phyloP scores from a whole-genome alignment of 2,329 filamentous ascomycete species.

The Colletotrichum sp. region DNA sequence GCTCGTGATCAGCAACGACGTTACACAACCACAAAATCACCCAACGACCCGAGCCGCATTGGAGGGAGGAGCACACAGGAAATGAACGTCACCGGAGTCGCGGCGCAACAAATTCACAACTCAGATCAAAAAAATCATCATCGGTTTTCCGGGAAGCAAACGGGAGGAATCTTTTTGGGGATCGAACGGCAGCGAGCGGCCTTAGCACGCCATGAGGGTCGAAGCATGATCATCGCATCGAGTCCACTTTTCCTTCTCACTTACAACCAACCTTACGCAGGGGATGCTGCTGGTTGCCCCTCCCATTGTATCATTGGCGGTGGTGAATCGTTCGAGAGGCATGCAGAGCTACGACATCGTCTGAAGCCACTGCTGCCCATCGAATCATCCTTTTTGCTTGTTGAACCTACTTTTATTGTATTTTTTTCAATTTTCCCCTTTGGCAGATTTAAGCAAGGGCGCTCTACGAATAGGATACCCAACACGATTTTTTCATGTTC shows the following conservation, averaged over 20 bases:
- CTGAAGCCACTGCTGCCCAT: background rate
- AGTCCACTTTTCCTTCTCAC: background rate
- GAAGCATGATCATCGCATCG: background rate
- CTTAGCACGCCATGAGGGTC: constrained; percentile 4
- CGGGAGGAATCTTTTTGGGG: background rate
- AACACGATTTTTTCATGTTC: background rate
- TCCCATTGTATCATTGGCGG: background rate
- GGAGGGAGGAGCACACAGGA: background rate
- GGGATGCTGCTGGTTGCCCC: background rate
- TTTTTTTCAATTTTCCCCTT: background rate
- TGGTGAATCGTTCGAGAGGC: background rate
- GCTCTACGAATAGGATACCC: constrained; percentile 12
- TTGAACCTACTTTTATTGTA: background rate
- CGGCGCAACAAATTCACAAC: background rate
- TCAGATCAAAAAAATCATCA: background rate
- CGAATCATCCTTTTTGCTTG: background rate
- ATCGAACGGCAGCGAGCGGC: background rate
- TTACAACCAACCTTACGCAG: background rate
- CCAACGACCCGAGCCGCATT: background rate
- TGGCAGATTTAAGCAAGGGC: background rate
- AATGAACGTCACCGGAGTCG: background rate
- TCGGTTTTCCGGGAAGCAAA: background rate
- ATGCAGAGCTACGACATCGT: background rate
- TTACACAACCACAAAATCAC: background rate
- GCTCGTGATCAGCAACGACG: background rate